A percentile compares a stretch with the other conserved stretches of the same genome.
These are phyloP conservation scores for Ogataea paradorogensis DNA, from an alignment of 805 yeast species.

Conservation along the genomic window DNA sequence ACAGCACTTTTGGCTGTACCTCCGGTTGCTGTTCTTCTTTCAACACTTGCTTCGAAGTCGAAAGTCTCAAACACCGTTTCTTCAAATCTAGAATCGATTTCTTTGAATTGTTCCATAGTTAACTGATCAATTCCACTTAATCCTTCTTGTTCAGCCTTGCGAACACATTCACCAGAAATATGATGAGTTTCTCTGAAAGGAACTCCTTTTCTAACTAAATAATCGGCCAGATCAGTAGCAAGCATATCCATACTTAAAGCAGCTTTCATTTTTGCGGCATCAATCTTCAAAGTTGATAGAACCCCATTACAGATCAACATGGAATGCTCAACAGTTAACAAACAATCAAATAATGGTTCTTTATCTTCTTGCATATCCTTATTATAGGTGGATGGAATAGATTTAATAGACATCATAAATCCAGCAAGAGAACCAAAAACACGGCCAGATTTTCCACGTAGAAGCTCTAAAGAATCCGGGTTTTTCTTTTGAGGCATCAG, in stretches of 20 bases:
- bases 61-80: slow-evolving; percentile 83
- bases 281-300: slow-evolving; percentile 75
- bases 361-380: slow-evolving; percentile 99
- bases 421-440: slow-evolving; percentile 95
- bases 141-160: slow-evolving; percentile 75
- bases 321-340: slow-evolving; percentile 91
- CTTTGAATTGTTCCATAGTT: slow-evolving; percentile 69
- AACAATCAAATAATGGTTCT: slow-evolving; percentile 93
- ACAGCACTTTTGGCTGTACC: slow-evolving; percentile 95
- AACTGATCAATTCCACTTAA: slow-evolving; percentile 85
- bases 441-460: slow-evolving; percentile 97
- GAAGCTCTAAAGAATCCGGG: slow-evolving; percentile 91
- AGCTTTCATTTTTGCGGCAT: slow-evolving; percentile 71
- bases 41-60: slow-evolving; percentile 90
- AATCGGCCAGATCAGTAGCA: slow-evolving; percentile 98
- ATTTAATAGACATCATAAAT: slow-evolving; percentile 91
- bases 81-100: slow-evolving; percentile 76
- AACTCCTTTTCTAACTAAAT: slow-evolving; percentile 94
- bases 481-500: slow-evolving; percentile 99
- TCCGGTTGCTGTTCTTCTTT: slow-evolving; percentile 94
- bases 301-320: slow-evolving; percentile 95
- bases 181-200: slow-evolving; percentile 99
- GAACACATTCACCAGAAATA: slow-evolving; percentile 96
- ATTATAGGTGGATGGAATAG: slow-evolving; percentile 97
- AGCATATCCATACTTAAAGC: slow-evolving; percentile 98